Evolutionary conservation across 805 yeast genomes (phyloP), one percentile per base, ranked within the genome.

Genomic region (Jamesozyma lodderae): DNA sequence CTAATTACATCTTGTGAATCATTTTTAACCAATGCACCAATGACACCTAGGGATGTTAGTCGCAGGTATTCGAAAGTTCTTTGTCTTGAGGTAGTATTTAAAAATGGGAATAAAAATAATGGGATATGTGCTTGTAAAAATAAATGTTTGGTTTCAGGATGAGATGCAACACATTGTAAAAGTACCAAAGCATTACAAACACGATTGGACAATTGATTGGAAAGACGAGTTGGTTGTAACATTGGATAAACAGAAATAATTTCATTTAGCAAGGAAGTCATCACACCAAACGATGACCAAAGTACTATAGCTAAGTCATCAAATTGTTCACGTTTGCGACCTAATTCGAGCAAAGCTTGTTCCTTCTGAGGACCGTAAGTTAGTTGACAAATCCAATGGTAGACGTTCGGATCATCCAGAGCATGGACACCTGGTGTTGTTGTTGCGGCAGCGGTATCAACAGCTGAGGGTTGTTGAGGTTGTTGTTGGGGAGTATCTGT

Each of bases 201-300:
- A 39, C 96, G 70, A 59, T 88, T 90, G 4, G 94, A 81, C 14
- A 86, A 79, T n/a, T 85, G 73, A 13, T 94, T 84, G 4, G 87
- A 78, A 42, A 92, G 69, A 31, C 74, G 77, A 22, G 94, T 95
- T 11, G 96, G 96, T 26, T 84, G 80, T 42, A 90, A 68, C 53
- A 80, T 70, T 10, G 98, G 96, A 59, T 90, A 90, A 5, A 90
- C 95, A 3, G 84, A 72, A 27, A 87, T 79, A 38, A 90, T 87
- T 57, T 90, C 98, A 57, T 85, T 94, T 42, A 90, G 62, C 27
- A 90, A 65, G 16, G 87, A 81, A 2, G 97, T 80, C 94, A 92
- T 87, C 10, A 90, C 96, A 22, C 97, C 98, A 62, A 82, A 88
- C 4, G 96, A 84, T 52, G 90, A 80, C 98, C 98, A 90, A 41